Percentiles rank a stretch among this genome's conserved stretches.
Evolutionary conservation across 2,329 filamentous ascomycete genomes (phyloP).

Genomic region (Apiospora aurea): DNA sequence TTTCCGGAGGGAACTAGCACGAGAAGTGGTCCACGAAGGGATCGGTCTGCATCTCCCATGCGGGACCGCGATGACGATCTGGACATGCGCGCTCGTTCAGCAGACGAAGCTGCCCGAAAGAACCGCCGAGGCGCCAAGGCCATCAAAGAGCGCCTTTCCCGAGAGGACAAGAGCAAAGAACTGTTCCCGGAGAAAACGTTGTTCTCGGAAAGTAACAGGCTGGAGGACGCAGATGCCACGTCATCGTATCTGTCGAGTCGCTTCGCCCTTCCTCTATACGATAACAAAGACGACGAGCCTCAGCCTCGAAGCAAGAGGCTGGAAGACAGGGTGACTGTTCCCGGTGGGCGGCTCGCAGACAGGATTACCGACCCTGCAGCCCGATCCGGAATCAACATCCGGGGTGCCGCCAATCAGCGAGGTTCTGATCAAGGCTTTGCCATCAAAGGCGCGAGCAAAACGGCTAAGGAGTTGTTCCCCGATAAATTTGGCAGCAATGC

Average conservation of each 20-base stretch:
- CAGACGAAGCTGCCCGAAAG: constrained; percentile 41
- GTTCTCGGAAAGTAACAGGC: constrained; percentile 53
- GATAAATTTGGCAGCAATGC: constrained; percentile 66
- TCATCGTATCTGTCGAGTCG: constrained; percentile 57
- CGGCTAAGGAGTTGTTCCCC: constrained; percentile 73
- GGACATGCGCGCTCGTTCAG: constrained; percentile 44
- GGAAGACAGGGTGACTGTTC: constrained; percentile 40
- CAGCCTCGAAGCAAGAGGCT: constrained; percentile 33
- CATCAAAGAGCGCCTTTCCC: constrained; percentile 51
- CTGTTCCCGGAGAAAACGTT: constrained; percentile 61
- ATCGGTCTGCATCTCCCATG: constrained; percentile 60
- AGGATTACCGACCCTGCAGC: constrained; percentile 43
- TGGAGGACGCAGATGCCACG: constrained; percentile 61
- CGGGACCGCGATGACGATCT: constrained; percentile 52
- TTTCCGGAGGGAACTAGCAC: constrained; percentile 56
- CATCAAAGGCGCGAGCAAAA: constrained; percentile 68
- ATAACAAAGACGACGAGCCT: constrained; percentile 47
- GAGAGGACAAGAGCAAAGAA: constrained; percentile 58
- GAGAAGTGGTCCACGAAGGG: constrained; percentile 43
- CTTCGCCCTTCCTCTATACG: constrained; percentile 57
- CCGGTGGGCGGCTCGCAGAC: constrained; percentile 42
- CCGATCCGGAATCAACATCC: constrained; percentile 61
- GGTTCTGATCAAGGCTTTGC: constrained; percentile 59
- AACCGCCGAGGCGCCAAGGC: constrained; percentile 54
- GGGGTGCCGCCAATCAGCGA: constrained; percentile 60